Conservation (phyloP, 2,329 filamentous ascomycete genomes). For the Talaromyces sp. region DNA sequence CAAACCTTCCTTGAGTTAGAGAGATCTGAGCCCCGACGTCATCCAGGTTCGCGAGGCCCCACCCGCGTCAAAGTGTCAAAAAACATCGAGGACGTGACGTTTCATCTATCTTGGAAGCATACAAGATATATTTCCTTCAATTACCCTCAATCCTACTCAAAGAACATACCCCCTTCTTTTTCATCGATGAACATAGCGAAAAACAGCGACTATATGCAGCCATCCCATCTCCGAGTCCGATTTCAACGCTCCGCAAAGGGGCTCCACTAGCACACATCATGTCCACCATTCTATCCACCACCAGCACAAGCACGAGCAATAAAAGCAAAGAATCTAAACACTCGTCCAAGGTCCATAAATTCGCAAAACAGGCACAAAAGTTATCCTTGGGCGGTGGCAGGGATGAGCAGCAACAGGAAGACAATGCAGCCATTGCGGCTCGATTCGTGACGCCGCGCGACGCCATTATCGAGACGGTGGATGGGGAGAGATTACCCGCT, state of each 20-base stretch:
- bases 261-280: slow-evolving; percentile 4
- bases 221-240: background rate
- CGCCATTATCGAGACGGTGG: slow-evolving; percentile 65
- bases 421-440: slow-evolving; percentile 25
- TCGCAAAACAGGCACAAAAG: slow-evolving; percentile 13
- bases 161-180: background rate
- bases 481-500: slow-evolving; percentile 64
- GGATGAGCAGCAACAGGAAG: background rate
- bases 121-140: background rate
- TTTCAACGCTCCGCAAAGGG: background rate
- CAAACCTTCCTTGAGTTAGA: background rate
- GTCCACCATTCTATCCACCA: background rate
- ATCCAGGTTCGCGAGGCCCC: background rate
- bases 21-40: background rate
- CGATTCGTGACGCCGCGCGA: slow-evolving; percentile 62
- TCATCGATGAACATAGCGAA: too few species aligned
- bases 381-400: background rate
- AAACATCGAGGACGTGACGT: background rate
- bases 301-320: background rate
- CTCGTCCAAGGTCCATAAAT: background rate
- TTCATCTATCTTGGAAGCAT: background rate
- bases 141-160: background rate
- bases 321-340: background rate
- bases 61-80: background rate
- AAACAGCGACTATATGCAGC: background rate